These are phyloP conservation scores for Tulasnella sp. DNA, from an alignment of 768 basidiomycete genomes.

Conservation along the genomic window DNA sequence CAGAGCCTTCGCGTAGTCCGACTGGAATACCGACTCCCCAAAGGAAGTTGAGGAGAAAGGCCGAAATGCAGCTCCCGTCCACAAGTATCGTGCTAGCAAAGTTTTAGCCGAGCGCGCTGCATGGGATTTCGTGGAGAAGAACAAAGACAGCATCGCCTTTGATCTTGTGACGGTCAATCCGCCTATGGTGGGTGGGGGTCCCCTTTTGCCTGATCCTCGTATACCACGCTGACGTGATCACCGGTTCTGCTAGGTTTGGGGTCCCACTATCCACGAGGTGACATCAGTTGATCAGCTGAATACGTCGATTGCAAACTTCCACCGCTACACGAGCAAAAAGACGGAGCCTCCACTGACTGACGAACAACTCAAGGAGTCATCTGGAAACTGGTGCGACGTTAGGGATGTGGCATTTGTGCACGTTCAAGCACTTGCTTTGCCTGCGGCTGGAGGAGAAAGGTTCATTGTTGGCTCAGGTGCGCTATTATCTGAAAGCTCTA, in stretches of 20 bases:
- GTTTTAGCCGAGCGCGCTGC: slow-evolving; percentile 30
- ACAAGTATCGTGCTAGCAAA: slow-evolving; percentile 29
- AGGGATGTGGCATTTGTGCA: slow-evolving; percentile 29
- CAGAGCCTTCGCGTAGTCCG: too few species aligned
- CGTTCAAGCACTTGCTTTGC: slow-evolving; percentile 23
- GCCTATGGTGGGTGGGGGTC: slow-evolving; percentile 22
- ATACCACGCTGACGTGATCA: not conserved
- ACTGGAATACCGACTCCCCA: slow-evolving; percentile 32
- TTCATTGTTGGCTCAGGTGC: slow-evolving; percentile 19
- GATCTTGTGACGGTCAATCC: slow-evolving; percentile 28
- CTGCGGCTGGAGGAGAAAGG: slow-evolving; percentile 24
- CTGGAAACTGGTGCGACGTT: slow-evolving; percentile 28
- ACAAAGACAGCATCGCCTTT: slow-evolving; percentile 23
- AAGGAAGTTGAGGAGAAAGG: slow-evolving; percentile 30
- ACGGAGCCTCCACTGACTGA: slow-evolving; percentile 19
- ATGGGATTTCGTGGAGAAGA: slow-evolving; percentile 27
- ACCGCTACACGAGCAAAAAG: slow-evolving; percentile 11
- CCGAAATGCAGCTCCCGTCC: slow-evolving; percentile 24
- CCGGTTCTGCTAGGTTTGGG: slow-evolving; percentile 26
- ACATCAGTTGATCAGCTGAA: slow-evolving; percentile 32
- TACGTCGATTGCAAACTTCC: slow-evolving; percentile 25
- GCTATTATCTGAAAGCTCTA: not conserved
- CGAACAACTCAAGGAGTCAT: not conserved
- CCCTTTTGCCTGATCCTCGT: not conserved
- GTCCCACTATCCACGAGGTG: slow-evolving; percentile 35